Evolutionary conservation across 202 grass and related monocot species (phyloP).

Genomic region (Schoenoplectus triqueter): DNA sequence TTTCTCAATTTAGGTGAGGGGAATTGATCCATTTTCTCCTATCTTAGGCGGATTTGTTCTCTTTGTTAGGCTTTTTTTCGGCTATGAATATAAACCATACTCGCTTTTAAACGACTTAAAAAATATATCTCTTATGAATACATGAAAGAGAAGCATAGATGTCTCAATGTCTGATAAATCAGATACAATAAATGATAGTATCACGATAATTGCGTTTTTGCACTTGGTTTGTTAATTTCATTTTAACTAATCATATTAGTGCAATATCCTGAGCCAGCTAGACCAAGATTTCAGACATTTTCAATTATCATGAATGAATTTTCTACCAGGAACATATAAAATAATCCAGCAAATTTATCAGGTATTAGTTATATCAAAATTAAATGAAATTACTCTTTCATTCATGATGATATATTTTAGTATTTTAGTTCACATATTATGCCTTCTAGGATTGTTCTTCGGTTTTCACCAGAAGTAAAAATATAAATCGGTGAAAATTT

Average conservation of each 20-base stretch:
- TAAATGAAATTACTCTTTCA: too few relatives aligned
- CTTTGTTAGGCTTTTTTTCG: slow-evolving; percentile 33
- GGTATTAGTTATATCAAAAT: too few relatives aligned
- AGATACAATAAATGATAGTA: too few relatives aligned
- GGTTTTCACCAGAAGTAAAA: too few relatives aligned
- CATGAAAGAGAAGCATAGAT: neutral
- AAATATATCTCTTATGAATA: neutral
- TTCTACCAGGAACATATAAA: neutral
- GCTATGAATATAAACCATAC: neutral
- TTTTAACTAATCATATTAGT: too few relatives aligned
- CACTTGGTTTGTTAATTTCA: too few relatives aligned
- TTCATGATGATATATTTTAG: neutral
- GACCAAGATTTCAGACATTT: neutral
- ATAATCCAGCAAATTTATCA: neutral
- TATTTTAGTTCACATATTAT: neutral
- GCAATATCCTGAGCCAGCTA: too few relatives aligned
- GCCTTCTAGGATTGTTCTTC: too few relatives aligned
- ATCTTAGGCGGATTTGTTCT: slow-evolving; percentile 35
- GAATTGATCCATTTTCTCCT: slow-evolving; percentile 37
- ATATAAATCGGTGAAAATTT: too few relatives aligned
- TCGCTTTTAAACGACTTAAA: neutral
- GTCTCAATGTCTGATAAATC: too few relatives aligned
- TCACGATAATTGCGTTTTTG: too few relatives aligned
- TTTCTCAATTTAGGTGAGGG: slow-evolving; percentile 35
- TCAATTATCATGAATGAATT: neutral